These are phyloP conservation scores for Alternaria viburni DNA, from an alignment of 2,329 filamentous ascomycete species.

Conservation along the genomic window DNA sequence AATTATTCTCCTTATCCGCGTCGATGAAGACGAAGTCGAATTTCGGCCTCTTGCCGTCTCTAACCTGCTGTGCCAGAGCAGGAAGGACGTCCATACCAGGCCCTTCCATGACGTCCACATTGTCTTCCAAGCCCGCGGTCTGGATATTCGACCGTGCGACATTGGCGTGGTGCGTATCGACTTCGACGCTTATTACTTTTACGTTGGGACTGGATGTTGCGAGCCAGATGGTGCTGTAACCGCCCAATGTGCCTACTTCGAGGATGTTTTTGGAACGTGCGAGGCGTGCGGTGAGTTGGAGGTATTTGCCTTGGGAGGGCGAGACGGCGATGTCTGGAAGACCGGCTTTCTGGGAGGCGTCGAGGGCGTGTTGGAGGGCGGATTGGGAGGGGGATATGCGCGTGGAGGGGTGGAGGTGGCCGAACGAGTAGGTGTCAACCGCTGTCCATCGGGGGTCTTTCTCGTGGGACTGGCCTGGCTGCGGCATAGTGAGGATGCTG, in stretches of 20 bases:
- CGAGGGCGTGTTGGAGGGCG: conserved; percentile 32
- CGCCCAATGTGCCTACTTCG: conserved; percentile 63
- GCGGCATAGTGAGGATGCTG: neutral
- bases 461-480: conserved; percentile 27
- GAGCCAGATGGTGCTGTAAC: conserved; percentile 62
- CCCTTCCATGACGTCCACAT: conserved; percentile 56
- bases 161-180: conserved; percentile 53
- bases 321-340: conserved; percentile 47
- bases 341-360: conserved; percentile 25
- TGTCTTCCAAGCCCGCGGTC: conserved; percentile 49
- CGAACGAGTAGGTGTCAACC: conserved; percentile 47
- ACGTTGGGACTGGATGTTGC: conserved; percentile 48
- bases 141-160: conserved; percentile 57
- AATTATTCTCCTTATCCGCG: conserved; percentile 59
- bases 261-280: conserved; percentile 46
- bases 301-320: conserved; percentile 42
- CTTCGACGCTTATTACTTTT: conserved; percentile 60
- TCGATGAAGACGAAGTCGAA: conserved; percentile 63
- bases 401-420: conserved; percentile 42
- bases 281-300: conserved; percentile 41
- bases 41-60: conserved; percentile 44
- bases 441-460: conserved; percentile 47
- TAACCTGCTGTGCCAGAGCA: conserved; percentile 50
- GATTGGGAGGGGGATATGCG: conserved; percentile 32
- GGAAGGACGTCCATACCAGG: conserved; percentile 53